Conservation (phyloP, 495 filamentous ascomycete species). For the Xylaria palmicola region DNA sequence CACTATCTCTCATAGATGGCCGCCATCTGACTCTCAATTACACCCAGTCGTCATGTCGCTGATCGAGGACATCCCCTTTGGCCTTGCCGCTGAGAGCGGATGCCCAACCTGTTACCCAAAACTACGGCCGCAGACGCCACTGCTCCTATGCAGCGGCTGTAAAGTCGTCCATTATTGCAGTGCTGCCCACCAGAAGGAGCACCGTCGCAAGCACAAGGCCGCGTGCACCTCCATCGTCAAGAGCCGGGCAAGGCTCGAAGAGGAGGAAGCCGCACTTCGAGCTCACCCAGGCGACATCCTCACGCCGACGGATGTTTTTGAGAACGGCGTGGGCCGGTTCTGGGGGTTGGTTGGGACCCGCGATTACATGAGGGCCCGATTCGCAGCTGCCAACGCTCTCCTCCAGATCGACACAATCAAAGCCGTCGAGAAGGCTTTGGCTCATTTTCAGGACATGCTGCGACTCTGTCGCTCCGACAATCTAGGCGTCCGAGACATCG, state of each 20-base stretch:
- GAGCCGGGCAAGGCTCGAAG: conserved; percentile 22
- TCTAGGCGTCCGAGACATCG: conserved; percentile 37
- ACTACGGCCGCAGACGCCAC: conserved; percentile 4
- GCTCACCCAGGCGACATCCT: conserved; percentile 24
- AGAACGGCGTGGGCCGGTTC: conserved; percentile 35
- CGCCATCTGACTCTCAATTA: not conserved
- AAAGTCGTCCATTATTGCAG: conserved; percentile 48
- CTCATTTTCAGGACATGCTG: conserved; percentile 41
- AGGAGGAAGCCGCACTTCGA: conserved; percentile 38
- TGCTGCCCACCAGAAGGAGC: conserved; percentile 39
- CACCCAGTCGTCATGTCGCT: not conserved
- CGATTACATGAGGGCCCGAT: conserved; percentile 43
- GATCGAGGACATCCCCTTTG: conserved; percentile 7
- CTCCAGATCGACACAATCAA: conserved; percentile 28
- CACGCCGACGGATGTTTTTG: conserved; percentile 30
- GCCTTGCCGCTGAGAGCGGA: not conserved
- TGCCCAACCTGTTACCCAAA: conserved; percentile 11
- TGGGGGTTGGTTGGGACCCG: conserved; percentile 37
- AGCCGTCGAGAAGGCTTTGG: conserved; percentile 34
- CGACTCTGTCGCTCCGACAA: conserved; percentile 45
- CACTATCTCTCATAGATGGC: not conserved
- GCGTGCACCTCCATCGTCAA: conserved; percentile 42
- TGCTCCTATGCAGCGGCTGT: conserved; percentile 41
- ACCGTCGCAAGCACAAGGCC: conserved; percentile 42
- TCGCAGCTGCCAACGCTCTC: conserved; percentile 29